Evolutionary conservation across 257 asterid genomes (phyloP).

Genomic region (Plantago ovata): DNA sequence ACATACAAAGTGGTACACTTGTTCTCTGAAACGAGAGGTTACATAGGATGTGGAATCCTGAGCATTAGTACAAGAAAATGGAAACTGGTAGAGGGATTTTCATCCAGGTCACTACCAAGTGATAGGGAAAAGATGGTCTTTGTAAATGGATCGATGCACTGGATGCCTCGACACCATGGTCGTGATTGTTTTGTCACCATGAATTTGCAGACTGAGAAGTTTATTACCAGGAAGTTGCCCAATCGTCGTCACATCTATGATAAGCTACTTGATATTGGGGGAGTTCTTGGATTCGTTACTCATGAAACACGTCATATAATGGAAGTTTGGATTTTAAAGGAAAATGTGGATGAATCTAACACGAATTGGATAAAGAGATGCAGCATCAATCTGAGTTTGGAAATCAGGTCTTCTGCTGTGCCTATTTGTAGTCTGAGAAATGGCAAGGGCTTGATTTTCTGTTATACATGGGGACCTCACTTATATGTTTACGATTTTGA

Average conservation of each 20-base stretch:
- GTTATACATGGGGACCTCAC: not conserved
- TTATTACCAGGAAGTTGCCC: slow-evolving; percentile 24
- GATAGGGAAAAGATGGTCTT: not conserved
- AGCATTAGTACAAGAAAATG: slow-evolving; percentile 27
- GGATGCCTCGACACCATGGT: slow-evolving; percentile 3
- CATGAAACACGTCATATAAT: slow-evolving; percentile 15
- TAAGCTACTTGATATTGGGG: slow-evolving; percentile 29
- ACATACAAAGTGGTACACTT: slow-evolving; percentile 31
- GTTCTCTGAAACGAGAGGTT: slow-evolving; percentile 14
- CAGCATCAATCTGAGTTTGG: slow-evolving; percentile 20
- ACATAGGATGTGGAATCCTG: slow-evolving; percentile 27
- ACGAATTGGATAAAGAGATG: slow-evolving; percentile 26
- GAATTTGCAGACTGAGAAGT: slow-evolving; percentile 24
- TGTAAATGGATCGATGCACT: not conserved
- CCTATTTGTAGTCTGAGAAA: slow-evolving; percentile 27
- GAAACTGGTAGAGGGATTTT: slow-evolving; percentile 33
- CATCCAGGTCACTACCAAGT: slow-evolving; percentile 2
- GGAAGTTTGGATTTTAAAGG: slow-evolving; percentile 33
- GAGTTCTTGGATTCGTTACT: slow-evolving; percentile 32
- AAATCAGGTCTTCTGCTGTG: not conserved
- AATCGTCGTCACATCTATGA: slow-evolving; percentile 6
- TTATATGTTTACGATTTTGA: slow-evolving; percentile 26
- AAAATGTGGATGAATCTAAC: not conserved
- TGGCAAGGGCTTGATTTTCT: slow-evolving; percentile 25
- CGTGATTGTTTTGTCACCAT: not conserved